Base-by-base conservation (phyloP, 495 filamentous ascomycete genomes). In the Xylaria telfairii region DNA sequence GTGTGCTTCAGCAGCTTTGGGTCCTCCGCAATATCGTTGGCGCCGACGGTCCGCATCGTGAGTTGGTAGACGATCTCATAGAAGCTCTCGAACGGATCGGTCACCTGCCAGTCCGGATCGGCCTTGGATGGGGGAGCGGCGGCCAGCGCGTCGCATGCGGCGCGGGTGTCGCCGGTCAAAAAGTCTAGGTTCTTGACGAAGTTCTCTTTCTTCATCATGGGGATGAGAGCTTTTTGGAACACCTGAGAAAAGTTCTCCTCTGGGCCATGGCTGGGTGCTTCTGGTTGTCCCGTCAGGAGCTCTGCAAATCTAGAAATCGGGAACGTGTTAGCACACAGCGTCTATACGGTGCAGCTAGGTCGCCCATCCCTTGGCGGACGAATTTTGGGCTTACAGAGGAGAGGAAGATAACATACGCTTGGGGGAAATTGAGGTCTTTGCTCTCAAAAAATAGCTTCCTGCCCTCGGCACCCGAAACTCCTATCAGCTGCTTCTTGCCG, bases 381-480 rank as follows among this genome's bases (percentile, higher is more conserved):
- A 17, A n/a, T 24, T 41, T 41, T 37, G 41, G 4, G 28, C 51
- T 15, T 13, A 13, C n/a, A 21, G 34, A 39, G 21, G 46, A 24
- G 3, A 24, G 17, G 68, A 56, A 37, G 26, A 54, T 13, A 34
- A 67, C 76, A 9, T 76, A 83, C 77, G 82, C 84, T 53, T 84
- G 76, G 21, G 71, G 30, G 67, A 86, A 76, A n/a, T 77, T 77
- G 12, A 87, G 74, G 0, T 78, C 76, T 57, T 77, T 79, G 67
- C 72, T 81, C 24, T 85, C 84, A 41, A 83, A 82, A 64, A 83
- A 87, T 7, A 81, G 30, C 70, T 80, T 76, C 10, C 84, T 77
- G 5, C 70, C 81, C 8, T 80, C 78, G 9, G 74, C 63, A n/a
- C 85, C 84, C 9, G 75, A 76, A 41, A 87, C 2, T 0, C 75